Conservation (phyloP, 805 yeast species). For the Hagleromyces aurorensis region DNA sequence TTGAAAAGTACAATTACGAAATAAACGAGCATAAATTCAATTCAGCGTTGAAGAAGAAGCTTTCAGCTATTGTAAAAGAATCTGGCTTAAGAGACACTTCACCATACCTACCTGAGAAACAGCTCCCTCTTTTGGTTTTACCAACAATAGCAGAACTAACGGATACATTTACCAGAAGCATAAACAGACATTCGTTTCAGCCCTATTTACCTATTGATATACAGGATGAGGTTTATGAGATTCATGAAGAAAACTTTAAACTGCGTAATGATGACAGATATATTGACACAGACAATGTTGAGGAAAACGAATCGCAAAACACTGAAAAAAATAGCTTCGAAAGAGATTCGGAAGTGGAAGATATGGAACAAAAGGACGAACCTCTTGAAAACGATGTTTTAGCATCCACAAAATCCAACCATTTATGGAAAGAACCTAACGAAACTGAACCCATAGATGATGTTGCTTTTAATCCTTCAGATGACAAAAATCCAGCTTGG, state of each 20-base stretch:
- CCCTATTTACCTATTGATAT: constrained; percentile 67
- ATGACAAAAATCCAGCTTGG: constrained; percentile 34
- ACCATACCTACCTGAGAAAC: constrained; percentile 42
- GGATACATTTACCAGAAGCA: constrained; percentile 52
- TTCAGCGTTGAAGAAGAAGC: constrained; percentile 36
- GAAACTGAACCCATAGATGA: constrained; percentile 43
- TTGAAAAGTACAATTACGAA: constrained; percentile 77
- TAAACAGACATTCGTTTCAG: constrained; percentile 46
- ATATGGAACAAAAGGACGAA: constrained; percentile 9
- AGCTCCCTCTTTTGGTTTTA: constrained; percentile 45
- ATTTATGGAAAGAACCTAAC: constrained; percentile 1
- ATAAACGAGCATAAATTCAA: constrained; percentile 67
- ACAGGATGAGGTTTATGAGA: constrained; percentile 63
- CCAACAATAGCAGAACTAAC: constrained; percentile 73
- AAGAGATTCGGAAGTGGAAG: constrained; percentile 9
- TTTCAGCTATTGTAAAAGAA: constrained; percentile 19
- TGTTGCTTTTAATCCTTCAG: constrained; percentile 52
- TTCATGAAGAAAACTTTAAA: constrained; percentile 38
- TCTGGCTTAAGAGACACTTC: constrained; percentile 11
- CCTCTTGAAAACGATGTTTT: not conserved
- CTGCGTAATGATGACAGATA: constrained; percentile 20
- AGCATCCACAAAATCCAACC: constrained; percentile 1
- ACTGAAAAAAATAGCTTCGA: constrained; percentile 9
- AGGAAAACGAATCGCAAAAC: constrained; percentile 10
- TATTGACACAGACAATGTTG: constrained; percentile 6